These are phyloP conservation scores for Blastobotrys apis DNA, from an alignment of 1,139 yeast species.

Conservation along the genomic window DNA sequence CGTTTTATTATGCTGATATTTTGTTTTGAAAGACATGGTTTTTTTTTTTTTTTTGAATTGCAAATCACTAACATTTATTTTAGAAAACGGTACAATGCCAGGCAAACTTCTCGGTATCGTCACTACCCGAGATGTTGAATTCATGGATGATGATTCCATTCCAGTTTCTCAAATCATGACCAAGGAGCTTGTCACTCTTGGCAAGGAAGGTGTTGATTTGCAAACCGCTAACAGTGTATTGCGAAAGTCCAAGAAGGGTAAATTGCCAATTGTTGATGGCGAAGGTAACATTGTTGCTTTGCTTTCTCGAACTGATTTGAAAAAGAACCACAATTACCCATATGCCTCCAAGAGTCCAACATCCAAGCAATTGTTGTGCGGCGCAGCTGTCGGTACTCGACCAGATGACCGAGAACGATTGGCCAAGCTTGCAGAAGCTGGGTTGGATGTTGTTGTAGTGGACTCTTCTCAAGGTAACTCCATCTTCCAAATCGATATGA, in stretches of 20 bases:
- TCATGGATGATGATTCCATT: constrained; percentile 68
- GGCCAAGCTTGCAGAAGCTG: constrained; percentile 82
- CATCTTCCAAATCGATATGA: constrained; percentile 86
- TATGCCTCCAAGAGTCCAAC: constrained; percentile 88
- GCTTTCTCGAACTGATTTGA: constrained; percentile 93
- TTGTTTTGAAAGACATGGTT: constrained; percentile 9
- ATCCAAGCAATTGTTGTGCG: constrained; percentile 95
- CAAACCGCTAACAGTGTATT: constrained; percentile 85
- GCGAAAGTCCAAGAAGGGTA: constrained; percentile 94
- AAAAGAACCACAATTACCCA: constrained; percentile 92
- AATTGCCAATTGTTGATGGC: constrained; percentile 85
- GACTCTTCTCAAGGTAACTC: constrained; percentile 99
- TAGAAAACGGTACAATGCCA: constrained; percentile 81
- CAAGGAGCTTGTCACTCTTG: constrained; percentile 76
- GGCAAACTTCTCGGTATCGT: constrained; percentile 92
- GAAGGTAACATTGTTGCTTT: constrained; percentile 76
- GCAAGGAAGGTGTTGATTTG: constrained; percentile 55
- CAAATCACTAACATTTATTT: constrained; percentile 14
- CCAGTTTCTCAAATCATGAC: constrained; percentile 83
- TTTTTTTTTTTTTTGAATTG: constrained; percentile 6
- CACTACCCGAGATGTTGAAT: constrained; percentile 96
- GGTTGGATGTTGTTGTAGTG: constrained; percentile 90
- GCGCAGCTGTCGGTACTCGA: constrained; percentile 97
- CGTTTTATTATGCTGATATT: constrained; percentile 31
- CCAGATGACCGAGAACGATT: constrained; percentile 85